Base-by-base conservation (phyloP, 2,329 filamentous ascomycete genomes). In the Kalmusia sp. region DNA sequence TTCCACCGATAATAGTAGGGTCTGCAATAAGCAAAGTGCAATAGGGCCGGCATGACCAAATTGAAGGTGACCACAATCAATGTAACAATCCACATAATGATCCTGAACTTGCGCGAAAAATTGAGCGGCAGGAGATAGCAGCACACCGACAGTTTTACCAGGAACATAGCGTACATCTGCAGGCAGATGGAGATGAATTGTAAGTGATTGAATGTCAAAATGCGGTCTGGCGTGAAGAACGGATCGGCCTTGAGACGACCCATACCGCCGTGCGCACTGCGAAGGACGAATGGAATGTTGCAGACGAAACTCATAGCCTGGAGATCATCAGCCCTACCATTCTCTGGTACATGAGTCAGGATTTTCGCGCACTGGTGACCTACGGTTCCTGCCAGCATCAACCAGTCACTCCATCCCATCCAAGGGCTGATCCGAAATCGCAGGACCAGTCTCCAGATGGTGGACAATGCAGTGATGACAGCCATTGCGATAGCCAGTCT, bases 101-200 rank as follows among this genome's bases (percentile, higher is more conserved):
- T 9, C 19, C 59, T 51, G 37, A 55, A 57, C 12, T 31, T 46
- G 5, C 37, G 41, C 22, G 53, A 56, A 28, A 63, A 61, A 31
- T 59, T 44, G 28, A 63, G 35, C 8, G 48, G 52, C 14, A 63
- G 47, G 1, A 63, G 41, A 30, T 63, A 63, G 15, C 44, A 41
- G 38, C 60, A 61, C 27, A 63, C 51, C 2, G 58, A 61, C 4
- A 53, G 22, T 17, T 61, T 53, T 22, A 58, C 55, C 14, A 55
- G n/a, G 21, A 51, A 61, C 56, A 61, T 59, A 4, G 28, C 54
- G 25, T 61, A 58, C 5, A 61, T 45, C 15, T 61, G 61, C 11
- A 59, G 38, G 27, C 33, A 34, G 31, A 52, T 46, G n/a, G 41
- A 19, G 15, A 52, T 49, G 34, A 54, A 61, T 6, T 50, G 45